phyloP scores from a whole-genome alignment of 2,329 filamentous ascomycete species.

The Claviceps digitariae region DNA sequence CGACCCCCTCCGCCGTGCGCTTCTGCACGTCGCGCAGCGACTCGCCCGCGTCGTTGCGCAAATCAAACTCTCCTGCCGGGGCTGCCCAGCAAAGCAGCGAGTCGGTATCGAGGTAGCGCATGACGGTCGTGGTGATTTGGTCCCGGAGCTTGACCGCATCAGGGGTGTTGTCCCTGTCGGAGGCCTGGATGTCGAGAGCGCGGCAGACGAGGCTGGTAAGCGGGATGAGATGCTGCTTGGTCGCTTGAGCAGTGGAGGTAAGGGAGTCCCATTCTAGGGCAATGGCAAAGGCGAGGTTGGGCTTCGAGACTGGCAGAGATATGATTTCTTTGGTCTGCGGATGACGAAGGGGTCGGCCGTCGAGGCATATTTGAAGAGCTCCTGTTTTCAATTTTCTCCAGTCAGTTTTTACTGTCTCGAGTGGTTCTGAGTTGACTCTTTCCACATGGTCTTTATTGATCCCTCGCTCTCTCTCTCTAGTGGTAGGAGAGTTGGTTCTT shows the following conservation, averaged over 20 bases:
- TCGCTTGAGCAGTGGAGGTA: constrained; percentile 66
- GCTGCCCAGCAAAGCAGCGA: constrained; percentile 81
- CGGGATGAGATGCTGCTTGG: constrained; percentile 78
- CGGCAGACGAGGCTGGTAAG: constrained; percentile 75
- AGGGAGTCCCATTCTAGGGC: constrained; percentile 90
- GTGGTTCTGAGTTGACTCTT: background rate
- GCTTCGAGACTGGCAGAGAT: constrained; percentile 59
- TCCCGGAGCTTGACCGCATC: constrained; percentile 41
- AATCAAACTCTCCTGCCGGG: constrained; percentile 33
- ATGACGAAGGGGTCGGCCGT: constrained; percentile 65
- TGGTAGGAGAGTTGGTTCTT: background rate
- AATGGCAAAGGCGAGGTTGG: constrained; percentile 69
- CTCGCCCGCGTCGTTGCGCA: constrained; percentile 33
- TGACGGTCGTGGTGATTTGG: constrained; percentile 51
- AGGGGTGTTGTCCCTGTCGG: constrained; percentile 34
- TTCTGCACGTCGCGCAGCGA: constrained; percentile 62
- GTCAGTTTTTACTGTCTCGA: background rate
- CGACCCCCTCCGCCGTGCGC: constrained; percentile 53
- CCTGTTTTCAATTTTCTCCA: constrained; percentile 17
- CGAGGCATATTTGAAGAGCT: constrained; percentile 54
- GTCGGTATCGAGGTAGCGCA: constrained; percentile 87
- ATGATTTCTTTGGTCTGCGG: constrained; percentile 59
- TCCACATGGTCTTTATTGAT: background rate
- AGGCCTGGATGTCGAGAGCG: constrained; percentile 63
- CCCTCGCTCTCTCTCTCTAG: background rate